phyloP scores from a whole-genome alignment of 805 yeast species.

The Blastobotrys peoriensis region DNA sequence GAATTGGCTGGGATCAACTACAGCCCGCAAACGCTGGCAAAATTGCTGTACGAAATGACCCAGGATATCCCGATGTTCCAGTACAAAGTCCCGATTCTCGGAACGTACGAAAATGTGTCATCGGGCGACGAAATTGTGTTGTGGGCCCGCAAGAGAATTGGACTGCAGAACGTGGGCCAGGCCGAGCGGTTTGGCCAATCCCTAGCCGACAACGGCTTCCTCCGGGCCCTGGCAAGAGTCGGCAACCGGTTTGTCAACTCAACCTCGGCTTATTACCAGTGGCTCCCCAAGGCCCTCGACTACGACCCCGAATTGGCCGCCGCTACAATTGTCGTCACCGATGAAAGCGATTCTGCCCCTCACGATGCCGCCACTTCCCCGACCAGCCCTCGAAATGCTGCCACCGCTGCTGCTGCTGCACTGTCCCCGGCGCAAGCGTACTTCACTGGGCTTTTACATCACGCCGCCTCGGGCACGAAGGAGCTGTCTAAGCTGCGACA shows the following conservation, averaged over 20 bases:
- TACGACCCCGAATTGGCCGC: slow-evolving; percentile 21
- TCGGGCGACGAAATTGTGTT: slow-evolving; percentile 56
- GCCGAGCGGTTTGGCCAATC: slow-evolving; percentile 77
- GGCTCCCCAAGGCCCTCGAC: slow-evolving; percentile 51
- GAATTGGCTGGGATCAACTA: slow-evolving; percentile 29
- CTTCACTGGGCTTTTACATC: slow-evolving; percentile 1
- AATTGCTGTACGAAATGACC: slow-evolving; percentile 38
- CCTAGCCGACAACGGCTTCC: slow-evolving; percentile 52
- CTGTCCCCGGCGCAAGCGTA: not conserved
- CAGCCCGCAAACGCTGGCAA: slow-evolving; percentile 34
- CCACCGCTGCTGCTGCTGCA: not conserved
- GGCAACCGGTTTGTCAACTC: slow-evolving; percentile 56
- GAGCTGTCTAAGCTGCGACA: slow-evolving; percentile 10
- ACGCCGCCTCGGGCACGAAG: not conserved
- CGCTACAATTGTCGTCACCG: not conserved
- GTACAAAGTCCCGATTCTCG: slow-evolving; percentile 61
- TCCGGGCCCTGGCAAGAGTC: slow-evolving; percentile 57
- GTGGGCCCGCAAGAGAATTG: slow-evolving; percentile 50
- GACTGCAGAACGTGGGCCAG: slow-evolving; percentile 45
- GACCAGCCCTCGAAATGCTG: not conserved
- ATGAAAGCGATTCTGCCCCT: not conserved
- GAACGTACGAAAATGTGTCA: slow-evolving; percentile 56
- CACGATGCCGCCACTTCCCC: not conserved
- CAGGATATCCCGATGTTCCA: slow-evolving; percentile 45
- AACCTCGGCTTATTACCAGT: slow-evolving; percentile 65